Base-by-base conservation (phyloP, 2,329 filamentous ascomycete genomes). In the Colletotrichum tabaci region DNA sequence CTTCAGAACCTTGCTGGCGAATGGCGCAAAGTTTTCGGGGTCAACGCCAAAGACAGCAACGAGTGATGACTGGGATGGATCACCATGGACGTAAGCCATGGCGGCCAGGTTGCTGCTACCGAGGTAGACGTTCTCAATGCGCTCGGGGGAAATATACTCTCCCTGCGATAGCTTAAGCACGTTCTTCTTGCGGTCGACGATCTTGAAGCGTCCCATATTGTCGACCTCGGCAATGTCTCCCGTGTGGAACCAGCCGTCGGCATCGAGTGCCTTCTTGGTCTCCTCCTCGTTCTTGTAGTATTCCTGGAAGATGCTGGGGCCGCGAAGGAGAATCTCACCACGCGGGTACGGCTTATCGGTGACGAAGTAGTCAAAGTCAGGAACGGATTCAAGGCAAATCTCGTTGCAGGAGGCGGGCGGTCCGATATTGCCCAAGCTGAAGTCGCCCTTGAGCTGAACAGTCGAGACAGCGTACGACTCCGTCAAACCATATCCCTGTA, bases 161-260 rank as follows among this genome's bases (percentile, higher is more conserved):
- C 96, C 96, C 83, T 99, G 96, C 0, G 96, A 92, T 67, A 99
- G 90, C 88, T 99, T 99, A 80, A 99, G 90, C n/a, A 99, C 94
- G 83, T 98, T 98, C 92, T 99, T 99, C 84, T 95, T 92, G 77
- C 96, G 95, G 83, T 99, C 96, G 77, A 99, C 92, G 82, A 99
- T 97, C 82, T 90, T 91, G 86, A 98, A 92, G 72, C 95, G 94
- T 73, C 96, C 96, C 79, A 93, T 83, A 75, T 91, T 91, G 82
- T 99, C 96, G 30, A 99, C 87, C 74, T 91, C 89, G 78, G 91
- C 94, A 75, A 99, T 96, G 78, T 99, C 96, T 66, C 96, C 96
- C 0, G 95, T 98, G 80, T 93, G 93, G 89, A 99, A 98, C 96
- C 96, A 99, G 73, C 96, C 96, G 75, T 98, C 95, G 42, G 92